Base-by-base conservation (phyloP, 2,329 filamentous ascomycete genomes). In the Nemania abortiva region DNA sequence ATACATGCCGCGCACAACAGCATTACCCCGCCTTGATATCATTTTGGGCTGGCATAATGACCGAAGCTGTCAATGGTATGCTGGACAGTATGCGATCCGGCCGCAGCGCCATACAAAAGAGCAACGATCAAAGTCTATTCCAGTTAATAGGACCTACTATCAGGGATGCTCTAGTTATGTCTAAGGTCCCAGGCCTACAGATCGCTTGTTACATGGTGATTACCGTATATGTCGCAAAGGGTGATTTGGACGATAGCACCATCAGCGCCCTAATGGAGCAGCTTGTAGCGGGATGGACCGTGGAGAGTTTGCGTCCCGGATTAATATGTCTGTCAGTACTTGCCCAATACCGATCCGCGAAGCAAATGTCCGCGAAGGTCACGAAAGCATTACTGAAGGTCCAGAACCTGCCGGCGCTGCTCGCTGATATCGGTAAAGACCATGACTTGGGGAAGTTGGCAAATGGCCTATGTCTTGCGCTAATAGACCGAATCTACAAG, bases 161-260 rank as follows among this genome's bases (percentile, higher is more conserved):
- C 37, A 92, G 93, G 69, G 90, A 93, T 71, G 93, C 92, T 1
- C 86, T 98, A 69, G 86, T 90, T 9, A 87, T 95, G 83, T 90
- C 90, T 75, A 90, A 91, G 69, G 90, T 91, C 0, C 88, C 94
- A 0, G 93, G 95, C 70, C 84, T 97, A 50, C 92, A 95, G 72
- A 88, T 97, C 69, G 94, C 92, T 18, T 95, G 92, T 66, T 98
- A 97, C 79, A 97, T 98, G 92, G 90, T 97, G 22, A 87, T 95
- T 65, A 89, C 94, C 6, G 90, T 98, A 57, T 87, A 98, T 70
- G 94, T 93, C 6, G 90, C 93, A 57, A 97, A 97, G 80, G 90
- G 92, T 0, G 87, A 88, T 56, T 85, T 98, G 15, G 89, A 92
- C 55, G 94, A 98, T 75, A 88, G 88, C 65, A 88, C 95, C 1